Base-by-base conservation (phyloP, 495 filamentous ascomycete species). In the Aspergillus bridgeri region DNA sequence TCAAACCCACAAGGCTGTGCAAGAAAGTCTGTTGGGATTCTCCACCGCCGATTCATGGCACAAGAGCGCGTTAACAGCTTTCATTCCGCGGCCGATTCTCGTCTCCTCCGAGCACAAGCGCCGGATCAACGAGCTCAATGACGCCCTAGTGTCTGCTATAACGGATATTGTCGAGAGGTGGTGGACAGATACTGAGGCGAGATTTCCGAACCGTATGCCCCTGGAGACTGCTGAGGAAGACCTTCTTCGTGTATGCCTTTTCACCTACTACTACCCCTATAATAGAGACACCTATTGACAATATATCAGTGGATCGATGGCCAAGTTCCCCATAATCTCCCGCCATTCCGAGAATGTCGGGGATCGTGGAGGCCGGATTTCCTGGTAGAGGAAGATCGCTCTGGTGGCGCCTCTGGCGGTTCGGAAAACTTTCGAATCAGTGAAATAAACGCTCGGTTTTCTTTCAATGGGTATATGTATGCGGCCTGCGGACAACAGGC, bases 361-460 rank as follows among this genome's bases (percentile, higher is more conserved):
- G 77, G 77, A 6, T 69, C 69, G 25, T 77, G 74, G 65, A 65
- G 77, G 59, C 77, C 77, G 15, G 77, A 80, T 52, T 74, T 78
- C 44, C 49, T 80, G n/a, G 45, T 79, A 1, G 70, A 73, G 24
- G 48, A 61, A 7, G 51, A 60, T 15, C 6, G 19, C 5, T 1
- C n/a, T 5, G 54, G 19, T 11, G 17, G 27, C 27, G 27, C 27
- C 27, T 29, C 27, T 53, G 13, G 44, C 51, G 1, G 21, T 29
- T 29, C 27, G 6, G 71, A 73, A 38, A 59, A 22, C 15, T 73
- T 69, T 45, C 61, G 62, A 0, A 69, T 79, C 24, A 76, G 72
- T 23, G 77, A 80, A 56, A 79, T 80, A 21, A 79, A 80, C 52
- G 75, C 72, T 1, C 65, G 78, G 7, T 79, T 80, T 23, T 58